Conservation (phyloP, 306 rosid genomes). For the Dalbergia oliveri region DNA sequence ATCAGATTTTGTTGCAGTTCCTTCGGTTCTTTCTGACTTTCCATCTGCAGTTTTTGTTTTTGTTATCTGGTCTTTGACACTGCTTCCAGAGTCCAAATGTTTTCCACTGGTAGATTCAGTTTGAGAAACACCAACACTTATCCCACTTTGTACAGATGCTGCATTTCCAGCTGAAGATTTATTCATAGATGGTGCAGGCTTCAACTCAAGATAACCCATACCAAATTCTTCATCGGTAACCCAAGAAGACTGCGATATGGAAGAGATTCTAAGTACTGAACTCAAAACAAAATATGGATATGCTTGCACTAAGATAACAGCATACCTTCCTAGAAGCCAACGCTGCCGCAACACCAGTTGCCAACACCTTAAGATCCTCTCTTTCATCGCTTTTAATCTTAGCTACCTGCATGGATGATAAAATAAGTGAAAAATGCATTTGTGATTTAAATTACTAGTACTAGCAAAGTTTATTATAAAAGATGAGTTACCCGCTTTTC, state of each 20-base stretch:
- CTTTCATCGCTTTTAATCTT: slow-evolving; percentile 97
- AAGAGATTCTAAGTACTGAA: background rate
- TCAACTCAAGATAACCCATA: slow-evolving; percentile 87
- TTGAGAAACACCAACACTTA: slow-evolving; percentile 60
- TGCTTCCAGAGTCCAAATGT: slow-evolving; percentile 63
- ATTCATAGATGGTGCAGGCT: slow-evolving; percentile 69
- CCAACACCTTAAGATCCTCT: slow-evolving; percentile 98
- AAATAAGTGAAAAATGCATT: slow-evolving; percentile 8
- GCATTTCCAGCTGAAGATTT: slow-evolving; percentile 73
- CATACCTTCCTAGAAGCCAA: slow-evolving; percentile 96
- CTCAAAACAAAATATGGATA: slow-evolving; percentile 22
- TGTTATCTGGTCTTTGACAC: slow-evolving; percentile 67
- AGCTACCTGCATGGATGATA: slow-evolving; percentile 67
- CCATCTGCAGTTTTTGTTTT: slow-evolving; percentile 69
- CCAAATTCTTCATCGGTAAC: slow-evolving; percentile 96
- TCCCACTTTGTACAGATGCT: slow-evolving; percentile 62
- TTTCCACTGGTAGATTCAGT: slow-evolving; percentile 72
- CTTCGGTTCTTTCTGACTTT: slow-evolving; percentile 72
- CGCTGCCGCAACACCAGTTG: slow-evolving; percentile 96
- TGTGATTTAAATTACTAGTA: slow-evolving; percentile 25
- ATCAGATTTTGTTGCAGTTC: slow-evolving; percentile 66
- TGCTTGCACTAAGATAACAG: slow-evolving; percentile 17
- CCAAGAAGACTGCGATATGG: slow-evolving; percentile 84
- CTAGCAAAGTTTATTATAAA: slow-evolving; percentile 4
- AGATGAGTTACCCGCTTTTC: slow-evolving; percentile 81